These are phyloP conservation scores for Fusarium acutatum DNA, from an alignment of 2,329 filamentous ascomycete genomes.

Conservation along the genomic window DNA sequence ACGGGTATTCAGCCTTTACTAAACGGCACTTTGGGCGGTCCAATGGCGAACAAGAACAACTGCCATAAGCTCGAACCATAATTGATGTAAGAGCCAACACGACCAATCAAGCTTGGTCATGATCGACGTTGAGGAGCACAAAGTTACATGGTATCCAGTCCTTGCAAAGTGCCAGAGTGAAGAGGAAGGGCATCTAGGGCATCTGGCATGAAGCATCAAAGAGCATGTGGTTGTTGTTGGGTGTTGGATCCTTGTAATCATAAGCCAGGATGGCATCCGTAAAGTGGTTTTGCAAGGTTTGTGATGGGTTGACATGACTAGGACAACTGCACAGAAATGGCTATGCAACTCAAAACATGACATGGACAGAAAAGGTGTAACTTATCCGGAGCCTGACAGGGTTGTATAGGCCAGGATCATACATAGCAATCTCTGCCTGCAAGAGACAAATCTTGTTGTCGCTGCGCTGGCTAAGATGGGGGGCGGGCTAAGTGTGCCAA, in stretches of 20 bases:
- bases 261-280: neutral
- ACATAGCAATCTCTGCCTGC: constrained; percentile 27
- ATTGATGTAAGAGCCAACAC: neutral
- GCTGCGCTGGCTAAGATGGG: constrained; percentile 30
- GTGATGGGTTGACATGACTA: constrained; percentile 27
- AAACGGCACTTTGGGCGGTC: constrained; percentile 2
- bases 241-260: constrained; percentile 12
- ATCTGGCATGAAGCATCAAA: neutral
- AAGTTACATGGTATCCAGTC: constrained; percentile 5
- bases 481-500: constrained; percentile 35
- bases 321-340: constrained; percentile 9
- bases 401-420: constrained; percentile 18
- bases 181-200: neutral
- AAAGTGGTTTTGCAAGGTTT: constrained; percentile 6
- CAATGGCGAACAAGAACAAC: constrained; percentile 31
- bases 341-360: constrained; percentile 12
- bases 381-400: constrained; percentile 19
- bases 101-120: constrained; percentile 27
- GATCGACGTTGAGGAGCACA: constrained; percentile 19
- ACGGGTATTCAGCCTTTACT: constrained; percentile 13
- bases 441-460: constrained; percentile 34
- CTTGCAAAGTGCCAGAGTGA: constrained; percentile 4
- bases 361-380: neutral
- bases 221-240: constrained; percentile 12
- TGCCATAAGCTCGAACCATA: constrained; percentile 22